Evolutionary conservation across 1,284 basidiomycete species (phyloP).

Genomic region (Coniferiporia sulphurascens): DNA sequence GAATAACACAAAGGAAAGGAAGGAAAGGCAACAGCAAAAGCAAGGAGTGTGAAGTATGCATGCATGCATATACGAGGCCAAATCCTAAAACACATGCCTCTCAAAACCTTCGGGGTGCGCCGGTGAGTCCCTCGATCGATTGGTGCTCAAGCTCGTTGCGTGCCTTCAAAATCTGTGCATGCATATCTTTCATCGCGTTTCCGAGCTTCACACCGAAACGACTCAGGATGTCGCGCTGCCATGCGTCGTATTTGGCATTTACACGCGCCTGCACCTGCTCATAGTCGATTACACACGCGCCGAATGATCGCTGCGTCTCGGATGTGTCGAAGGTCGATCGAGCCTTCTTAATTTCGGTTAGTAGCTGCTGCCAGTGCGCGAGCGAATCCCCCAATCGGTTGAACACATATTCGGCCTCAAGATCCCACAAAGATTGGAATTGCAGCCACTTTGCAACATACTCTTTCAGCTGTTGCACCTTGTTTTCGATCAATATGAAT

Average conservation of each 20-base stretch:
- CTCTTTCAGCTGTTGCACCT: slow-evolving; percentile 80
- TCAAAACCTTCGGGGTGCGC: slow-evolving; percentile 40
- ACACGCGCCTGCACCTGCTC: slow-evolving; percentile 97
- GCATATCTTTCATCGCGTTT: slow-evolving; percentile 94
- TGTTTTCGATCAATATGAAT: slow-evolving; percentile 83
- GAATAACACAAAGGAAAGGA: slow-evolving; percentile 6
- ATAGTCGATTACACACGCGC: slow-evolving; percentile 93
- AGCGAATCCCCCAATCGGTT: slow-evolving; percentile 91
- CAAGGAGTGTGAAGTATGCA: slow-evolving; percentile 7
- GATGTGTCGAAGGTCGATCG: slow-evolving; percentile 96
- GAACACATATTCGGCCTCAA: slow-evolving; percentile 96
- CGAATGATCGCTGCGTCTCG: slow-evolving; percentile 88
- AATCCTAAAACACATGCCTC: background rate
- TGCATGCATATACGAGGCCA: slow-evolving; percentile 10
- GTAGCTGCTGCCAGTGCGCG: slow-evolving; percentile 88
- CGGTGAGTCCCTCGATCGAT: slow-evolving; percentile 54
- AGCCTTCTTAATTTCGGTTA: slow-evolving; percentile 95
- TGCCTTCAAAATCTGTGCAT: slow-evolving; percentile 87
- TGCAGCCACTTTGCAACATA: slow-evolving; percentile 98
- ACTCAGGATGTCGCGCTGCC: slow-evolving; percentile 93
- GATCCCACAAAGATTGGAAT: slow-evolving; percentile 98
- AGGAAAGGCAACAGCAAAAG: background rate
- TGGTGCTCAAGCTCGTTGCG: slow-evolving; percentile 92
- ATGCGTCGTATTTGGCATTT: slow-evolving; percentile 97
- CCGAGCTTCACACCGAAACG: slow-evolving; percentile 91